Evolutionary conservation across 495 filamentous ascomycete genomes (phyloP).

Genomic region (Halenospora varia): DNA sequence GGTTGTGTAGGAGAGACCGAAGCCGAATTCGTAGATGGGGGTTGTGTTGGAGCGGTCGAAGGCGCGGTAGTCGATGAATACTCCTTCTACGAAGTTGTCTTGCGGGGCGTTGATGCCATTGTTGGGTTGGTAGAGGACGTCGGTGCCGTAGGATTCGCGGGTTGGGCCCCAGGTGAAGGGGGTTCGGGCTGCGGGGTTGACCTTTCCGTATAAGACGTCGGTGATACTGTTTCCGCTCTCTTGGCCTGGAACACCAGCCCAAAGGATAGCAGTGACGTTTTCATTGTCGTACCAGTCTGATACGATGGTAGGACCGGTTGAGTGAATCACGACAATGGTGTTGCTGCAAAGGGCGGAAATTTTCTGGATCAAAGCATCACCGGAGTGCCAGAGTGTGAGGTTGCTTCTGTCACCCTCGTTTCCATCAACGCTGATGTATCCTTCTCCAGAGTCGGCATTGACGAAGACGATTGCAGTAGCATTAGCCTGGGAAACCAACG

Average conservation of each 20-base stretch:
- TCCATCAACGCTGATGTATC: constrained; percentile 77
- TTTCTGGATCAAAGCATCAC: constrained; percentile 73
- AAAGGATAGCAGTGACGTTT: constrained; percentile 95
- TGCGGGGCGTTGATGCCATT: constrained; percentile 69
- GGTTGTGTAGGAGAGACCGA: constrained; percentile 84
- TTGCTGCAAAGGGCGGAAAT: constrained; percentile 80
- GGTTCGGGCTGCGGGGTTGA: constrained; percentile 81
- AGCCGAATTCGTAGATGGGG: constrained; percentile 90
- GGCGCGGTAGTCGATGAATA: constrained; percentile 90
- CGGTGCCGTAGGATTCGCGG: constrained; percentile 68
- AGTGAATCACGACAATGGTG: constrained; percentile 91
- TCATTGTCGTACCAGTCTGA: constrained; percentile 73
- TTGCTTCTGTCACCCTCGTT: constrained; percentile 92
- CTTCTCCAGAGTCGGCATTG: constrained; percentile 85
- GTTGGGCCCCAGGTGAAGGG: constrained; percentile 85
- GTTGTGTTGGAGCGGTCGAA: constrained; percentile 74
- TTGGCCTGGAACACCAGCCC: constrained; percentile 89
- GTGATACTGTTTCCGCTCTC: constrained; percentile 84
- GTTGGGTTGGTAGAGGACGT: constrained; percentile 78
- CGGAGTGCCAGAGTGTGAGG: constrained; percentile 82
- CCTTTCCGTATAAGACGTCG: constrained; percentile 85
- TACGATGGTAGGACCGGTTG: constrained; percentile 75
- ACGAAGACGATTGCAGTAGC: constrained; percentile 78
- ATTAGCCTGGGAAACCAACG: constrained; percentile 62
- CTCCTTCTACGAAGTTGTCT: constrained; percentile 75